Base-by-base conservation (phyloP, 768 basidiomycete genomes). In the Lentinula aciculospora region DNA sequence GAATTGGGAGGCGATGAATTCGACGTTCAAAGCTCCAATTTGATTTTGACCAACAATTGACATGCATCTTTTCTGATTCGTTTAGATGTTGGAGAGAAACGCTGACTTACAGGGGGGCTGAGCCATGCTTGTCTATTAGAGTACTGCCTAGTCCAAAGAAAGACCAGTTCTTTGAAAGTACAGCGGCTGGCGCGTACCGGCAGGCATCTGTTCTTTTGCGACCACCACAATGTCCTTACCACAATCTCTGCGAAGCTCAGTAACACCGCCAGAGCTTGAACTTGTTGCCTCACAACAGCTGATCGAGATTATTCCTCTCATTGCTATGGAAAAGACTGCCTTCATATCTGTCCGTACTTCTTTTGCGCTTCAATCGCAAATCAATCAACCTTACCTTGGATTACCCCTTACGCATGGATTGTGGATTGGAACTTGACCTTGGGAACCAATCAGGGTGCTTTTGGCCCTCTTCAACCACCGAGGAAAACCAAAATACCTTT, bases 401-500 rank as follows among this genome's bases (percentile, higher is more conserved):
- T 27, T 19, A 9, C 15, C 4, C 13, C 17, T 29, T 31, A 32
- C 23, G 19, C 17, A 32, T 44, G 21, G 9, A 10, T 44, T 23
- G 8, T 19, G 55, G 46, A n/a, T n/a, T n/a, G n/a, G n/a, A n/a
- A n/a, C n/a, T n/a, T n/a, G n/a, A n/a, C 10, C 32, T 21, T 25
- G 21, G 50, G 17, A 23, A 28, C 40, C 19, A 17, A 8, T 19
- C 69, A 97, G 94, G 94, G 93, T 54, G 86, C 88, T 53, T 97
- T 93, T 64, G 97, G 97, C 2, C 96, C 97, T 19, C 82, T 99
- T 54, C 79, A 87, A 5, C 95, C 97, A 1, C 96, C 96, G 4
- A 81, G 83, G 58, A 89, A 89, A 69, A 80, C 87, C 36, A 81
- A 81, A 62, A 84, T 98, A n/a, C 97, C 97, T 1, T 75, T 98